Base-by-base conservation (phyloP, 306 rosid species). In the Rubus parviflorus region DNA sequence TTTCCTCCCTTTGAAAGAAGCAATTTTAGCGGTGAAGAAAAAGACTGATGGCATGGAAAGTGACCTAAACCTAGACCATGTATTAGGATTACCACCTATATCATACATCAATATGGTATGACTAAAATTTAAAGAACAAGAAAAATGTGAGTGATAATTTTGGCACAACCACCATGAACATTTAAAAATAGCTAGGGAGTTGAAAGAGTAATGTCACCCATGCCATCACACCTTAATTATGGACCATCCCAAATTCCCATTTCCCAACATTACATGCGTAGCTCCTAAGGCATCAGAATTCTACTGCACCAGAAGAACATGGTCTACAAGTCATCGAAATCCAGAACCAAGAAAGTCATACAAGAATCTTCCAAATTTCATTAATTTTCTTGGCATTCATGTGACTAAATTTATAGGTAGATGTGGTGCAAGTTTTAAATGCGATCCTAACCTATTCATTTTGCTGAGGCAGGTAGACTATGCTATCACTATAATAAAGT, bases 291-390 rank as follows among this genome's bases (percentile, higher is more conserved):
- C 38, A 54, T 56, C 41, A 56, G 47, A 37, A 65, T 38, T 65
- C 69, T 20, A 8, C 20, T 56, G 52, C 51, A 73, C 76, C 16
- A 16, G 23, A 57, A 38, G 25, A 64, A n/a, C 76, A 20, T 73
- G 77, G 56, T 22, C 25, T 73, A 62, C 54, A 57, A 73, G 41
- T 56, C 66, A 20, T 52, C 13, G 40, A 25, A 73, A 74, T 74
- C 78, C 57, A 43, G 10, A 60, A 46, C 58, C 57, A 60, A 45
- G 78, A 74, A 74, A 60, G 77, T 45, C 78, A 23, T 58, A 42
- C 42, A 15, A 57, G 77, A 73, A 58, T 73, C 68, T 73, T 73
- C 68, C 56, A 73, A 73, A 43, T 42, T 16, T 43, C 8, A 17
- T 45, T 22, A 5, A 15, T 15, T 47, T 74, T 45, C 61, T 49